phyloP scores from a whole-genome alignment of 352 stramenopile genomes.

The Pythium periplocum region DNA sequence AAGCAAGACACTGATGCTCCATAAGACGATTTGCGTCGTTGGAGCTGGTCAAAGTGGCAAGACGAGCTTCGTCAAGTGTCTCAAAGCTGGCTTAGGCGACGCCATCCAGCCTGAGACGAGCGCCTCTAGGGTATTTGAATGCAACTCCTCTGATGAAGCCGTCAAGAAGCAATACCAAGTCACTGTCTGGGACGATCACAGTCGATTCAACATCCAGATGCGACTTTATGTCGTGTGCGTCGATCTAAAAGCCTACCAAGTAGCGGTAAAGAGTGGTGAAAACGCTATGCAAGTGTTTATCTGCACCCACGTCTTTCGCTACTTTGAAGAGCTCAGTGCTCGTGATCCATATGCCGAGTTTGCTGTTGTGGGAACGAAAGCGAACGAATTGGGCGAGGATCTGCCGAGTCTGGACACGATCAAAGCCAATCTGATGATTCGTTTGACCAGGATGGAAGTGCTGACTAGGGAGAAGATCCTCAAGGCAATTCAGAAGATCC shows the following conservation, averaged over 20 bases:
- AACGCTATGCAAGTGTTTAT: neutral
- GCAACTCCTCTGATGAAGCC: neutral
- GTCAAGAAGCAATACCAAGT: neutral
- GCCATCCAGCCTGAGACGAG: neutral
- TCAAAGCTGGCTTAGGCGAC: neutral
- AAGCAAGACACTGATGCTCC: neutral
- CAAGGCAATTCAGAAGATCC: slow-evolving; percentile 2
- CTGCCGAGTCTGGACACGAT: too few species aligned
- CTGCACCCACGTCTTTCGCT: slow-evolving; percentile 1
- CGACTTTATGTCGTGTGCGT: slow-evolving; percentile 5
- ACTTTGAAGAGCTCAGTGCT: slow-evolving; percentile 1
- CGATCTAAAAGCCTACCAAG: slow-evolving; percentile 2
- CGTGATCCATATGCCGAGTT: slow-evolving; percentile 9
- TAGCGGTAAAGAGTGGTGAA: neutral
- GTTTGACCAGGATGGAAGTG: neutral
- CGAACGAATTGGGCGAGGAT: slow-evolving; percentile 1
- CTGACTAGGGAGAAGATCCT: slow-evolving; percentile 1
- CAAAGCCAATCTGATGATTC: too few species aligned
- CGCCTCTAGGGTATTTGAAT: neutral
- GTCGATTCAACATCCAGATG: neutral
- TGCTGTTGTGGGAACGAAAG: slow-evolving; percentile 9
- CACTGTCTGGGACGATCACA: slow-evolving; percentile 1
- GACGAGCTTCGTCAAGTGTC: slow-evolving; percentile 2
- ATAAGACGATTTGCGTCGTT: slow-evolving; percentile 3
- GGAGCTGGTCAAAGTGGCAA: neutral